Percentiles rank a stretch among this genome's conserved stretches.
Evolutionary conservation across 2,329 filamentous ascomycete species (phyloP).

Genomic region (Hymenoscyphus repandus): DNA sequence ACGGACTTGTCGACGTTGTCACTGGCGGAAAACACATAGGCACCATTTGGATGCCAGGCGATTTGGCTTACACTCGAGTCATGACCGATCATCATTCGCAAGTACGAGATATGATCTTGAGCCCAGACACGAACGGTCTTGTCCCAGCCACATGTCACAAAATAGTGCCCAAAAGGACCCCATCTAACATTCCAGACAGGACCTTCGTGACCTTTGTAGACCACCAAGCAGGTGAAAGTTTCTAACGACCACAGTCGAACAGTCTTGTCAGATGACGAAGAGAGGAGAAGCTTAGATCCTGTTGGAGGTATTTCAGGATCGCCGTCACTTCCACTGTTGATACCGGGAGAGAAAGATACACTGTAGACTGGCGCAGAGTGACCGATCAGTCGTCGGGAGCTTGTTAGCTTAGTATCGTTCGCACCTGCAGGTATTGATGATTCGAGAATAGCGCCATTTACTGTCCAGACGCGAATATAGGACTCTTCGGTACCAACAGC

Average conservation of each 20-base stretch:
- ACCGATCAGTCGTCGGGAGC: slow-evolving; percentile 73
- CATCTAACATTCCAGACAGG: slow-evolving; percentile 85
- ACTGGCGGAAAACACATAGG: slow-evolving; percentile 89
- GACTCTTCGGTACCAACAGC: slow-evolving; percentile 89
- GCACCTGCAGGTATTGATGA: slow-evolving; percentile 58
- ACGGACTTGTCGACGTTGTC: slow-evolving; percentile 83
- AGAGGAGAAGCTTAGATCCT: slow-evolving; percentile 72
- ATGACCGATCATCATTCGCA: slow-evolving; percentile 85
- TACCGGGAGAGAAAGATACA: slow-evolving; percentile 68
- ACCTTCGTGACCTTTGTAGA: slow-evolving; percentile 89
- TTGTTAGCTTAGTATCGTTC: slow-evolving; percentile 60
- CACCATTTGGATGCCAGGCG: slow-evolving; percentile 91
- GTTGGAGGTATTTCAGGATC: slow-evolving; percentile 37
- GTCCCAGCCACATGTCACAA: slow-evolving; percentile 81
- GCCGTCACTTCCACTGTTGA: slow-evolving; percentile 23
- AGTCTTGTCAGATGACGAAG: slow-evolving; percentile 80
- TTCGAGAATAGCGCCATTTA: slow-evolving; percentile 77
- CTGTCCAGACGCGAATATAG: slow-evolving; percentile 89
- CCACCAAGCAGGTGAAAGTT: slow-evolving; percentile 83
- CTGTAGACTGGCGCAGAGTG: slow-evolving; percentile 87
- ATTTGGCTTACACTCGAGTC: slow-evolving; percentile 88
- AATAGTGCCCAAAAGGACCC: slow-evolving; percentile 94
- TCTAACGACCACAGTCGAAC: slow-evolving; percentile 92
- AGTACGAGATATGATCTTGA: slow-evolving; percentile 84
- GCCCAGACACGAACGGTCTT: slow-evolving; percentile 88